phyloP scores from a whole-genome alignment of 2,329 filamentous ascomycete species.

The Aspergillus nomiae region DNA sequence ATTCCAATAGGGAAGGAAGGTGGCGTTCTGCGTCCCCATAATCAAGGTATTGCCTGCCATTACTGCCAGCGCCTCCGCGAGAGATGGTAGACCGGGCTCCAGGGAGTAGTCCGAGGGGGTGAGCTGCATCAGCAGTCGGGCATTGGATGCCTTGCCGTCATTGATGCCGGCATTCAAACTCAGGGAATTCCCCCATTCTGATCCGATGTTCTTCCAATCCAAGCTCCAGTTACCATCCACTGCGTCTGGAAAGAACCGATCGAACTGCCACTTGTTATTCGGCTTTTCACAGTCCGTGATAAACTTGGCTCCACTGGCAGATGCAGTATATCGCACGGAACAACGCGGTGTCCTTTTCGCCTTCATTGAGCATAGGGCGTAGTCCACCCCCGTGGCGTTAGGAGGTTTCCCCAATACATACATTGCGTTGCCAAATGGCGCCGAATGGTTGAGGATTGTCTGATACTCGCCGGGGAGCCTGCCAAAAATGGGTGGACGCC shows the following conservation, averaged over 20 bases:
- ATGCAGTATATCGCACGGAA: constrained; percentile 60
- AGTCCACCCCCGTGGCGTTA: constrained; percentile 44
- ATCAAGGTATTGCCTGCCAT: constrained; percentile 69
- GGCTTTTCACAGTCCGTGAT: constrained; percentile 64
- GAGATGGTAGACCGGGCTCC: constrained; percentile 59
- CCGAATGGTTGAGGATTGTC: constrained; percentile 62
- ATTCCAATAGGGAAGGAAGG: constrained; percentile 62
- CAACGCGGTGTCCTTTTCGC: constrained; percentile 67
- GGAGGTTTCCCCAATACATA: constrained; percentile 65
- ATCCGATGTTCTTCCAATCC: constrained; percentile 60
- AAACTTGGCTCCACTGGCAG: constrained; percentile 61
- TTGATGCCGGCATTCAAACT: constrained; percentile 59
- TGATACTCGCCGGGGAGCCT: constrained; percentile 64
- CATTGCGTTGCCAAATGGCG: constrained; percentile 53
- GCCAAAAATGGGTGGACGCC: constrained; percentile 58
- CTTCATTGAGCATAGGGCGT: constrained; percentile 68
- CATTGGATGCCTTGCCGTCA: constrained; percentile 61
- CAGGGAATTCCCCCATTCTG: constrained; percentile 58
- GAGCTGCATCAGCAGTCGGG: constrained; percentile 60
- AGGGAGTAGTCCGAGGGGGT: constrained; percentile 50
- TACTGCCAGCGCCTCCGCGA: constrained; percentile 74
- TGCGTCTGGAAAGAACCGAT: constrained; percentile 41
- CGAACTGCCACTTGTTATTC: constrained; percentile 58
- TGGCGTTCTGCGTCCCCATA: constrained; percentile 59
- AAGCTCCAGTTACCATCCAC: constrained; percentile 34